These are phyloP conservation scores for Paralagenidium karlingii DNA, from an alignment of 352 stramenopile species.

Conservation along the genomic window DNA sequence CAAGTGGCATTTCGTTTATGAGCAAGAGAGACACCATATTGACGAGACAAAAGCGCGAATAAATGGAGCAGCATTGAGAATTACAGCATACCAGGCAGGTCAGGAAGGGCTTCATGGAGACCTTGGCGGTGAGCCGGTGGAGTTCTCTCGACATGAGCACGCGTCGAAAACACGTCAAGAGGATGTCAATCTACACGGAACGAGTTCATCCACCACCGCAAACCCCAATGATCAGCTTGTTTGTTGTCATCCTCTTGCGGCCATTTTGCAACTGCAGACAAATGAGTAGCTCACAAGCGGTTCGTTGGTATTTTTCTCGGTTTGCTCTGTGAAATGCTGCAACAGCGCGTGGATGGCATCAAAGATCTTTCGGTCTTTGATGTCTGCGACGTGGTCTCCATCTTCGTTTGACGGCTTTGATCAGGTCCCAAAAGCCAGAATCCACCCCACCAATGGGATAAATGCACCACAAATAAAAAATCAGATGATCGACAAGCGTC, in stretches of 20 bases:
- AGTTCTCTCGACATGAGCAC: constrained; percentile 72
- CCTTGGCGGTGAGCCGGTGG: constrained; percentile 69
- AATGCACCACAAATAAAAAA: neutral
- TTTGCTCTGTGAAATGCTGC: constrained; percentile 45
- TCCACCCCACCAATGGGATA: neutral
- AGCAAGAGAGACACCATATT: too few relatives aligned
- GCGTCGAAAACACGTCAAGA: constrained; percentile 56
- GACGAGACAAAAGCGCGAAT: neutral
- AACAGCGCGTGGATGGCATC: constrained; percentile 57
- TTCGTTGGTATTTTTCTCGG: constrained; percentile 30
- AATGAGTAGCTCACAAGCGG: constrained; percentile 28
- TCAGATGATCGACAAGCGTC: neutral
- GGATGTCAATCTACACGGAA: constrained; percentile 31
- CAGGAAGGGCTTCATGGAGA: constrained; percentile 72
- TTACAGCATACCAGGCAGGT: constrained; percentile 31
- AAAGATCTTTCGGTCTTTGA: constrained; percentile 72
- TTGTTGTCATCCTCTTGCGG: neutral
- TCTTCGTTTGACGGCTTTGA: too few relatives aligned
- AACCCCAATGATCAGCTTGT: neutral
- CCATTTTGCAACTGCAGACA: neutral
- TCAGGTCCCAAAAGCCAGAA: too few relatives aligned
- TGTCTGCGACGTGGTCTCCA: constrained; percentile 22
- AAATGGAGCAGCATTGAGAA: neutral
- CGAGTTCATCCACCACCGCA: neutral
- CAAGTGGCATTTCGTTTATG: too few relatives aligned